phyloP scores from a whole-genome alignment of 176 grass and related monocot species.

The Oryza officinalis region DNA sequence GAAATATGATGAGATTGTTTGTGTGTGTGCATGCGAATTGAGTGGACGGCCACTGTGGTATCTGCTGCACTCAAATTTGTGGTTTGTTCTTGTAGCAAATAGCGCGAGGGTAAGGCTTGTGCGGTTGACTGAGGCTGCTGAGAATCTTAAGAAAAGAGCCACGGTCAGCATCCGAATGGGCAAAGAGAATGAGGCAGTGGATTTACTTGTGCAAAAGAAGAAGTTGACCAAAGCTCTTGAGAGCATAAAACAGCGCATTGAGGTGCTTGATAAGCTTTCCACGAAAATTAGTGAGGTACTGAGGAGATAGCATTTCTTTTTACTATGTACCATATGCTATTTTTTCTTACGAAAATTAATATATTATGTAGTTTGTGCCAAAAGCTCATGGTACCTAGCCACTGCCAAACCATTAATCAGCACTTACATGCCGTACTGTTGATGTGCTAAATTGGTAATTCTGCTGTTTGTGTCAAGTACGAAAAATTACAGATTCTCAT shows the following conservation, averaged over 20 bases:
- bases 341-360: neutral
- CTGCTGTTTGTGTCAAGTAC: neutral
- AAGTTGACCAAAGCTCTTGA: conserved; percentile 83
- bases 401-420: neutral
- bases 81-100: conserved; percentile 58
- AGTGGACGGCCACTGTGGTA: neutral
- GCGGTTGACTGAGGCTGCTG: conserved; percentile 82
- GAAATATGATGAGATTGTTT: neutral
- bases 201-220: conserved; percentile 89
- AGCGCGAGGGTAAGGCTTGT: conserved; percentile 64
- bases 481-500: neutral
- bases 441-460: neutral
- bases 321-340: neutral
- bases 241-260: conserved; percentile 73
- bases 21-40: neutral
- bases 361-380: neutral
- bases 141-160: conserved; percentile 84
- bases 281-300: conserved; percentile 65
- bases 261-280: conserved; percentile 82
- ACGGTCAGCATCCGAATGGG: conserved; percentile 52
- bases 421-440: neutral
- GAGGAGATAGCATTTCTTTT: conserved; percentile 38
- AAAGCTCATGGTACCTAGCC: neutral
- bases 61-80: conserved; percentile 6
- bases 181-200: conserved; percentile 76